Percentiles rank a stretch among this genome's conserved stretches.
phyloP scores from a whole-genome alignment of 2,329 filamentous ascomycete genomes.

The Sphaceloma murrayae region DNA sequence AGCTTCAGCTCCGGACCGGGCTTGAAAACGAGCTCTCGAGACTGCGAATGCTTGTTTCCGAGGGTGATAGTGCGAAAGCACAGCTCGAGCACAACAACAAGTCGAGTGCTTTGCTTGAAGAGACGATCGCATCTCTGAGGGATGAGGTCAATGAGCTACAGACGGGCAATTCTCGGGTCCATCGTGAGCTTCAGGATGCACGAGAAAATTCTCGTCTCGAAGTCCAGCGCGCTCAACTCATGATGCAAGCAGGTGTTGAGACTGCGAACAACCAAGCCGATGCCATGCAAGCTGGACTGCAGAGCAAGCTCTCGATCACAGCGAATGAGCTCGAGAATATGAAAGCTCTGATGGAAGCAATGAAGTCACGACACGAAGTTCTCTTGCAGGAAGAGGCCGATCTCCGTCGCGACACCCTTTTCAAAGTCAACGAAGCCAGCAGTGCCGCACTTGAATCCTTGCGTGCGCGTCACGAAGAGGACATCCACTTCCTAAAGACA shows the following conservation, averaged over 20 bases:
- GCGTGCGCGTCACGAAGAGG: constrained; percentile 53
- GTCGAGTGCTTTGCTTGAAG: constrained; percentile 56
- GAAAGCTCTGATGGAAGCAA: constrained; percentile 68
- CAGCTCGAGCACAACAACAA: constrained; percentile 47
- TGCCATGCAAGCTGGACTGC: constrained; percentile 68
- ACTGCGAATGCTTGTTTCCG: constrained; percentile 45
- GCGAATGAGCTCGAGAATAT: constrained; percentile 68
- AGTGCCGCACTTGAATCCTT: constrained; percentile 46
- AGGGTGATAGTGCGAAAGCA: constrained; percentile 19
- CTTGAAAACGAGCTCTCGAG: constrained; percentile 39
- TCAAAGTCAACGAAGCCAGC: constrained; percentile 46
- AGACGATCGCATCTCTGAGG: constrained; percentile 43
- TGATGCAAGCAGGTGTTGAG: constrained; percentile 74
- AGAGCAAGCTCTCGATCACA: constrained; percentile 64
- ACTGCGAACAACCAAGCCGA: constrained; percentile 78
- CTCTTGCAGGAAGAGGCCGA: constrained; percentile 71
- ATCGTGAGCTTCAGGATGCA: constrained; percentile 77
- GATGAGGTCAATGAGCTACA: constrained; percentile 65
- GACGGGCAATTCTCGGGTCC: constrained; percentile 55
- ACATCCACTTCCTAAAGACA: constrained; percentile 41
- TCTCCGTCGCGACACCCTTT: constrained; percentile 52
- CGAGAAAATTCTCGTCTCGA: constrained; percentile 70
- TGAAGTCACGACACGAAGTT: constrained; percentile 72
- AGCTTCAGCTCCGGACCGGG: constrained; percentile 35
- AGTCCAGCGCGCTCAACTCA: constrained; percentile 66